Base-by-base conservation (phyloP, 495 filamentous ascomycete species). In the Amphirosellinia nigrospora region DNA sequence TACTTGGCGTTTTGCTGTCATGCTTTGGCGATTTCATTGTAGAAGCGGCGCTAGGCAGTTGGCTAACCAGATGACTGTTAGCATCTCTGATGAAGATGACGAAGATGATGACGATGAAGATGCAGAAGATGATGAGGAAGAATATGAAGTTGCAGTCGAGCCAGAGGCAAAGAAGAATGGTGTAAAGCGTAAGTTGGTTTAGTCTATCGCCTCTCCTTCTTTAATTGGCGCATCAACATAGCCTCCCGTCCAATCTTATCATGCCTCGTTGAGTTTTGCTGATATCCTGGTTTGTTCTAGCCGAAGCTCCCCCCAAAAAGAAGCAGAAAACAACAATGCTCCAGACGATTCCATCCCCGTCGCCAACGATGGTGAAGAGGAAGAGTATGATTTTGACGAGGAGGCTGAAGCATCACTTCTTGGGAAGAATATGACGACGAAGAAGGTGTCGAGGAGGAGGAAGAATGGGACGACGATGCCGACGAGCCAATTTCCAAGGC, bases 231-330 rank as follows among this genome's bases (percentile, higher is more conserved):
- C 55, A 39, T n/a, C 5, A 13, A 36, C 56, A 32, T 34, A 16
- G 3, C 28, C 38, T 26, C 21, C 13, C 1, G 39, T 50, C n/a
- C 32, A 39, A 34, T 48, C 6, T 13, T 52, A 34, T 34, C 30
- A 3, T n/a, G 8, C 32, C 4, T 3, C 34, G 16, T 41, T 52
- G 55, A 26, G 60, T 43, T 21, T 32, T 26, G 45, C 75, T 77
- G 66, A 75, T 70, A 45, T 4, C 53, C 59, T 43, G 48, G 13
- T 62, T 59, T 45, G 36, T 52, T 60, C 56, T 68, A 79, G 74
- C 76, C 28, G 69, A 81, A 73, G 83, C 82, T 66, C 83, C 82
- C 61, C 83, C 83, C 43, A 84, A 81, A 75, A 85, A 85, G 73
- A 85, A 84, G 73, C 70, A 77, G 73, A 85, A 85, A 79, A 83